Conservation (phyloP, 768 basidiomycete genomes). For the Tylopilus sp. region DNA sequence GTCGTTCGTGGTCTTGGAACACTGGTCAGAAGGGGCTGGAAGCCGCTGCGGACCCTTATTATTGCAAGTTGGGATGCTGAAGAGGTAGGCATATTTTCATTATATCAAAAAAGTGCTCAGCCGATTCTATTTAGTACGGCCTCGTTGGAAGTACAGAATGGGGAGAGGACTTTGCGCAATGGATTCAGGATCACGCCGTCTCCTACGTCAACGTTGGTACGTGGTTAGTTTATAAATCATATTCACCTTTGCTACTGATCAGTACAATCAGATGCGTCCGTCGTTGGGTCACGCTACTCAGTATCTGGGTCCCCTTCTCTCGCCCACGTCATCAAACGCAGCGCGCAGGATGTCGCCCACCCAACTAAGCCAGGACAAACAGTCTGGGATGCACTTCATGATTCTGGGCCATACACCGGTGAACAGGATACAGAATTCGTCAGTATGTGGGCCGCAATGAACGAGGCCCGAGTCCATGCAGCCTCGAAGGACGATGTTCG, state of each 20-base stretch:
- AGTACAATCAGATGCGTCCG: slow-evolving; percentile 45
- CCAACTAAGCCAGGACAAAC: slow-evolving; percentile 48
- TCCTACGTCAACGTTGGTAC: slow-evolving; percentile 79
- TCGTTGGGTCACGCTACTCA: slow-evolving; percentile 49
- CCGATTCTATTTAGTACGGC: slow-evolving; percentile 43
- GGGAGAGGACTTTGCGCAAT: slow-evolving; percentile 86
- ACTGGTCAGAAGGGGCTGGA: slow-evolving; percentile 54
- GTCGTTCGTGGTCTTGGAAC: slow-evolving; percentile 51
- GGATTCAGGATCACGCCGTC: slow-evolving; percentile 75
- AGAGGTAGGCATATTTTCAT: slow-evolving; percentile 36
- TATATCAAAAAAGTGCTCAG: not conserved
- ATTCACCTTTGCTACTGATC: slow-evolving; percentile 1
- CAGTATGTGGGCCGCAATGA: slow-evolving; percentile 36
- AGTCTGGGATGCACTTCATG: slow-evolving; percentile 57
- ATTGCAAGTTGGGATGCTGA: slow-evolving; percentile 82
- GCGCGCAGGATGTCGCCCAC: slow-evolving; percentile 54
- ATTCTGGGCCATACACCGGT: slow-evolving; percentile 49
- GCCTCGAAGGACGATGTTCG: slow-evolving; percentile 31
- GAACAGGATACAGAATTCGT: slow-evolving; percentile 43
- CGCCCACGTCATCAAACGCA: slow-evolving; percentile 50
- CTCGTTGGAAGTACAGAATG: slow-evolving; percentile 88
- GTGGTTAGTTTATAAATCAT: slow-evolving; percentile 5
- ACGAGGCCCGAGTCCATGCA: slow-evolving; percentile 18
- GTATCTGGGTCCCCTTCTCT: slow-evolving; percentile 61
- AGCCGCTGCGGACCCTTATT: slow-evolving; percentile 63